Evolutionary conservation across 805 yeast species (phyloP).

Genomic region (Ascoidea rubescens): DNA sequence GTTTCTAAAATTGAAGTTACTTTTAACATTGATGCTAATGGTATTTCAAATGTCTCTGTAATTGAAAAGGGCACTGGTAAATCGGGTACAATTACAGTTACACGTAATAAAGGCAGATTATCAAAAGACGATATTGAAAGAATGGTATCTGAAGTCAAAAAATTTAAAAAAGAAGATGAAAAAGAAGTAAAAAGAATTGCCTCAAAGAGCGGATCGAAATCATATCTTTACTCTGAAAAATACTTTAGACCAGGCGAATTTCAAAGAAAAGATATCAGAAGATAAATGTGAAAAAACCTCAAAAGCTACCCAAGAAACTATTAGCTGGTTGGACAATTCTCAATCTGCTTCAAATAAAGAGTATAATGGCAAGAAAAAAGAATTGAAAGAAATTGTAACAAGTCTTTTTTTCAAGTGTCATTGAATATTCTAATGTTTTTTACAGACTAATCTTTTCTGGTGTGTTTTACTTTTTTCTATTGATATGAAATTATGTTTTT

Average conservation of each 20-base stretch:
- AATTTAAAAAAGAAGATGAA: conserved; percentile 93
- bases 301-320: no score
- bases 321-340: no score
- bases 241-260: no score
- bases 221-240: conserved; percentile 90
- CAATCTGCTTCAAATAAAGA: no score
- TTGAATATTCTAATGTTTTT: no score
- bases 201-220: conserved; percentile 91
- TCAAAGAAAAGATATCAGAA: no score
- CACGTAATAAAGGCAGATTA: conserved; percentile 97
- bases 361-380: no score
- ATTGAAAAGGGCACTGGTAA: conserved; percentile 98
- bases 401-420: no score
- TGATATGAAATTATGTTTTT: no score
- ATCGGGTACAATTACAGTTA: conserved; percentile 91
- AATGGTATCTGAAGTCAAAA: conserved; percentile 97
- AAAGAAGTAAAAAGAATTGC: conserved; percentile 85
- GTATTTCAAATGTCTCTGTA: conserved; percentile 92
- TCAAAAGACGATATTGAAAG: conserved; percentile 96
- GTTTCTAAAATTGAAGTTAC: conserved; percentile 97
- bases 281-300: no score
- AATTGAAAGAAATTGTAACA: no score
- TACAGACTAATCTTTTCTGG: neutral
- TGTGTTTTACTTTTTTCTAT: no score
- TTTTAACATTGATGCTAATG: conserved; percentile 93